Conservation (phyloP, 1,284 basidiomycete species). For the Mycena sp. region DNA sequence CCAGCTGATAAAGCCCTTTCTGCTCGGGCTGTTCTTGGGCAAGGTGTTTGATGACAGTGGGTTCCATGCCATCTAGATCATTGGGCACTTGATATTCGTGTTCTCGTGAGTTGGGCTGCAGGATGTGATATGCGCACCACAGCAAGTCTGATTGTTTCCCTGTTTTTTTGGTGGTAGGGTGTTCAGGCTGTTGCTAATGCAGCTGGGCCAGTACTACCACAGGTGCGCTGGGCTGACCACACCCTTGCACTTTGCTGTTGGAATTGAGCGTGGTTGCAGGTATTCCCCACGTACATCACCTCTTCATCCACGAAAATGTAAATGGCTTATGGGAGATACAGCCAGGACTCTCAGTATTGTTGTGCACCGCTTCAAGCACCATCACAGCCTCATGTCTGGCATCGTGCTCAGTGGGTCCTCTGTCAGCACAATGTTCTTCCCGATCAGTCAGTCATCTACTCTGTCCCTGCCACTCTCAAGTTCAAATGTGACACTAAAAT, state of each 20-base stretch:
- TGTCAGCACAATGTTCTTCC: slow-evolving; percentile 2
- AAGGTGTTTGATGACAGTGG: slow-evolving; percentile 4
- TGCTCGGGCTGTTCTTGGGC: neutral
- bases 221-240: too few species aligned
- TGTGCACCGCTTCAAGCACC: slow-evolving; percentile 5
- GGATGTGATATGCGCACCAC: neutral
- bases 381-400: too few species aligned
- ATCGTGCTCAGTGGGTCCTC: slow-evolving; percentile 8
- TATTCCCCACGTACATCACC: neutral
- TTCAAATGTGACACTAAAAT: neutral
- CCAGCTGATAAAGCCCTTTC: slow-evolving; percentile 4
- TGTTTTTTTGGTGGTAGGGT: neutral
- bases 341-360: slow-evolving; percentile 4
- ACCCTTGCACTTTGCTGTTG: too few species aligned
- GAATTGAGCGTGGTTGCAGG: too few species aligned
- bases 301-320: neutral
- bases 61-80: neutral
- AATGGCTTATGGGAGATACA: neutral
- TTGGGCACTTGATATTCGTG: neutral
- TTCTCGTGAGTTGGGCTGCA: slow-evolving; percentile 1
- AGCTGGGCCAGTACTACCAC: too few species aligned
- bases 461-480: too few species aligned
- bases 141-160: neutral
- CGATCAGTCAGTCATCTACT: slow-evolving; percentile 19
- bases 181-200: too few species aligned